Conservation (phyloP, 179 eudicot genomes). For the Spinacia oleracea region DNA sequence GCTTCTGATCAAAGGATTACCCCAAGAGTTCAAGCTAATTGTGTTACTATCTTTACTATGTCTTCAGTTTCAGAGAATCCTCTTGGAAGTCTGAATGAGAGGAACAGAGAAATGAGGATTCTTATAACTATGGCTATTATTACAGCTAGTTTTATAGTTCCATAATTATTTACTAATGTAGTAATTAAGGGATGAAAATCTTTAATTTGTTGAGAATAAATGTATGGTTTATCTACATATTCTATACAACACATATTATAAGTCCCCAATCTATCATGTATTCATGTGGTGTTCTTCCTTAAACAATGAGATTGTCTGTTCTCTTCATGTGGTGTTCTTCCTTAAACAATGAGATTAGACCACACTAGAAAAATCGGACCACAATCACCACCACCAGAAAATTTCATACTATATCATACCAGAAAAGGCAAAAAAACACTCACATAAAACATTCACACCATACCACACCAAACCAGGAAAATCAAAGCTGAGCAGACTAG, state of each 20-base stretch:
- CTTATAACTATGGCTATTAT: slow-evolving; percentile 31
- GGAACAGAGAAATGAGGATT: slow-evolving; percentile 30
- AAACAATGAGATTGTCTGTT: too few species aligned
- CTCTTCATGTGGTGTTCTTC: not conserved
- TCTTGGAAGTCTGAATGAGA: slow-evolving; percentile 22
- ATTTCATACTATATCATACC: too few species aligned
- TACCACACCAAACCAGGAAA: too few species aligned
- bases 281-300: not conserved
- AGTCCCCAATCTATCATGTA: too few species aligned
- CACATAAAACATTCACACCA: too few species aligned
- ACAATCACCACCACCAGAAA: too few species aligned
- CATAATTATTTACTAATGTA: not conserved
- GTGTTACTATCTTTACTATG: slow-evolving; percentile 14
- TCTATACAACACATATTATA: too few species aligned
- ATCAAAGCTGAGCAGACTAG: too few species aligned
- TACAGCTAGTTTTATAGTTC: slow-evolving; percentile 7
- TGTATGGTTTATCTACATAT: too few species aligned
- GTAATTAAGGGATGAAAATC: not conserved
- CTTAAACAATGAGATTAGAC: too few species aligned
- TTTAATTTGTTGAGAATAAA: not conserved
- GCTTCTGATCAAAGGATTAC: slow-evolving; percentile 15
- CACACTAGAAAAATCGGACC: too few species aligned
- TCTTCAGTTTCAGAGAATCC: not conserved
- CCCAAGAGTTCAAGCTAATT: slow-evolving; percentile 17
- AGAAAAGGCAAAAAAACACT: too few species aligned